phyloP scores from a whole-genome alignment of 306 rosid genomes.

The Ceratonia siliqua region DNA sequence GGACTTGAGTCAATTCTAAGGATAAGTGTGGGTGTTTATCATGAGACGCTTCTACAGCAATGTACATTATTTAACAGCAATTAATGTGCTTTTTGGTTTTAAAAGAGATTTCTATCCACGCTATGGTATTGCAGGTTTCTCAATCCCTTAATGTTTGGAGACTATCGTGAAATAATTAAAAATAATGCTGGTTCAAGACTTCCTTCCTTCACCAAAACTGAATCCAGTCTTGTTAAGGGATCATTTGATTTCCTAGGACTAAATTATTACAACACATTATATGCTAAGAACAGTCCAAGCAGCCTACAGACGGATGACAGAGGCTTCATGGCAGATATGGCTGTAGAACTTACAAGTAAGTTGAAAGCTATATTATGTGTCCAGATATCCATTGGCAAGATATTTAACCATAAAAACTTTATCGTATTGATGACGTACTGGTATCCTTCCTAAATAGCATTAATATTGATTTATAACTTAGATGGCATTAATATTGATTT shows the following conservation, averaged over 20 bases:
- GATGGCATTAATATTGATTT: too few relatives aligned
- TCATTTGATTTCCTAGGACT: slow-evolving; percentile 67
- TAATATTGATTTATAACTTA: too few relatives aligned
- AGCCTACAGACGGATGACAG: slow-evolving; percentile 17
- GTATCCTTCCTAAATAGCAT: too few relatives aligned
- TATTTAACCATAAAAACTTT: not conserved
- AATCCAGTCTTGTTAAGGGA: slow-evolving; percentile 51
- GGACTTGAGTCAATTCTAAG: too few relatives aligned
- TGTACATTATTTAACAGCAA: too few relatives aligned
- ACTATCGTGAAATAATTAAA: slow-evolving; percentile 59
- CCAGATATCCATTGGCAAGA: not conserved
- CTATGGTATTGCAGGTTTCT: slow-evolving; percentile 48
- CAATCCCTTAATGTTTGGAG: slow-evolving; percentile 64
- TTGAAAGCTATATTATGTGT: not conserved
- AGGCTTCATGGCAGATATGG: slow-evolving; percentile 22
- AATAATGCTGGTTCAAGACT: slow-evolving; percentile 58
- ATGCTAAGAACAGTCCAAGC: slow-evolving; percentile 33
- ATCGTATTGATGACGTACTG: not conserved
- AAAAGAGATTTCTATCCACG: too few relatives aligned
- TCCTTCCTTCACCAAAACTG: slow-evolving; percentile 49
- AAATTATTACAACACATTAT: slow-evolving; percentile 34
- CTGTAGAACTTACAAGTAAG: slow-evolving; percentile 17
- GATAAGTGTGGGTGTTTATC: too few relatives aligned
- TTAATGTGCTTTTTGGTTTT: too few relatives aligned
- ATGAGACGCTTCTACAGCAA: too few relatives aligned